Percentiles rank a stretch among this genome's conserved stretches.
phyloP scores from a whole-genome alignment of 257 asterid species.

The Handroanthus guayacan region DNA sequence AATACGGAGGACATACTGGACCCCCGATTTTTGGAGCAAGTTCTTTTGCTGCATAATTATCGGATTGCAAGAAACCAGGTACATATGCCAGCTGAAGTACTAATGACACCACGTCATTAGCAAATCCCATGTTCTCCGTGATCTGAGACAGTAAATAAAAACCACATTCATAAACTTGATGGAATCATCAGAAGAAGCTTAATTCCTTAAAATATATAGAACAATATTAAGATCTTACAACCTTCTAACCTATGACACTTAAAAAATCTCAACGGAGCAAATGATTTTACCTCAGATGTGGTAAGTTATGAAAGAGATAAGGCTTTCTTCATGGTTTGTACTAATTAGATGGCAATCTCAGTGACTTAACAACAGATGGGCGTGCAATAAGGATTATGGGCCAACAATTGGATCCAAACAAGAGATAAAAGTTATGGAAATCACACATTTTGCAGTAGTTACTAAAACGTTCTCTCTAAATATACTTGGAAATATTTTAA shows the following conservation, averaged over 20 bases:
- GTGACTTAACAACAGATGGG: background rate
- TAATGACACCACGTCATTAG: constrained; percentile 57
- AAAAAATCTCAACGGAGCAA: background rate
- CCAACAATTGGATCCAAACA: background rate
- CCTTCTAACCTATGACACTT: background rate
- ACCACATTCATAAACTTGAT: constrained; percentile 20
- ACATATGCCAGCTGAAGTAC: constrained; percentile 59
- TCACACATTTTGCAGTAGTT: background rate
- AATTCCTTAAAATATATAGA: background rate
- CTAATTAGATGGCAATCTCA: background rate
- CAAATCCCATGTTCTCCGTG: constrained; percentile 62
- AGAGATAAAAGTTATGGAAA: too few relatives aligned
- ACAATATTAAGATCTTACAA: background rate
- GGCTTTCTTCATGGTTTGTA: background rate
- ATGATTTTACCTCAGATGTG: background rate
- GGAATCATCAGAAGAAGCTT: constrained; percentile 14
- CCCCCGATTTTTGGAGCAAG: constrained; percentile 36
- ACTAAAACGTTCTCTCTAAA: background rate
- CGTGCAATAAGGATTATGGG: background rate
- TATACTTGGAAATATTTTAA: background rate
- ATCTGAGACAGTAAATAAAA: constrained; percentile 51
- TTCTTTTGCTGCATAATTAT: constrained; percentile 45
- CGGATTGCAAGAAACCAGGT: constrained; percentile 53
- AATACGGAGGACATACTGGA: constrained; percentile 38
- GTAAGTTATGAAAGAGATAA: background rate